Evolutionary conservation across 1,284 basidiomycete species (phyloP).

Genomic region (Apiotrichum siamense): DNA sequence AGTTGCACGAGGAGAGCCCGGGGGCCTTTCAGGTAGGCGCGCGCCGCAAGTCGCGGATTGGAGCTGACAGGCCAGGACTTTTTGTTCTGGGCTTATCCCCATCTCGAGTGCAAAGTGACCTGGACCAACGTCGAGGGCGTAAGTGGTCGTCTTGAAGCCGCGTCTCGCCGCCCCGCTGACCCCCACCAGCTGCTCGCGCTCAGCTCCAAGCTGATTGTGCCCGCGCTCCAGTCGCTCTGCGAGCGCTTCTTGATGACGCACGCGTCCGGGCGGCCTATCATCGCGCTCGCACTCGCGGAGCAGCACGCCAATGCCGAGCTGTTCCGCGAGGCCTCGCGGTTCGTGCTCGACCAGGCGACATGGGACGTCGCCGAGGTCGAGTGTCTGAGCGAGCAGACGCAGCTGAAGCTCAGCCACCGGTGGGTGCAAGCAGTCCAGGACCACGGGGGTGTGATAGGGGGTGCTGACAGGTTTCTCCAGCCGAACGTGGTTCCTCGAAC

Average conservation of each 20-base stretch:
- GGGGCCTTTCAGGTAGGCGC: constrained; percentile 33
- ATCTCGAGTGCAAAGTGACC: constrained; percentile 76
- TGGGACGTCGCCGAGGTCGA: constrained; percentile 66
- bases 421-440: constrained; percentile 33
- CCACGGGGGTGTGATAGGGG: no score
- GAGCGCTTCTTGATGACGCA: constrained; percentile 80
- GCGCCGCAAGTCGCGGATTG: no score
- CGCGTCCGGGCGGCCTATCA: constrained; percentile 80
- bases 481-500: constrained; percentile 87
- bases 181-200: constrained; percentile 34
- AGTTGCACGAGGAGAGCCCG: constrained; percentile 38
- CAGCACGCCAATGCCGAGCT: constrained; percentile 78
- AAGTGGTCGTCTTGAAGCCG: no score
- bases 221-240: constrained; percentile 70
- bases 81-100: constrained; percentile 45
- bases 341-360: constrained; percentile 71
- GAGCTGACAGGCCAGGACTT: constrained; percentile 30
- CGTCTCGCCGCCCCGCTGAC: constrained; percentile 8
- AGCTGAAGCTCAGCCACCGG: constrained; percentile 81
- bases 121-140: constrained; percentile 84
- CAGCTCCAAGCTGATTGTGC: constrained; percentile 55
- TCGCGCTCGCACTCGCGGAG: constrained; percentile 84
- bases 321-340: constrained; percentile 79
- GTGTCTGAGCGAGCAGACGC: constrained; percentile 67
- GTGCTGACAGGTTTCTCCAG: constrained; percentile 48